Evolutionary conservation across 2,329 filamentous ascomycete species (phyloP), one percentile per base, ranked within the genome.

Genomic region (Trichoderma polysporum): DNA sequence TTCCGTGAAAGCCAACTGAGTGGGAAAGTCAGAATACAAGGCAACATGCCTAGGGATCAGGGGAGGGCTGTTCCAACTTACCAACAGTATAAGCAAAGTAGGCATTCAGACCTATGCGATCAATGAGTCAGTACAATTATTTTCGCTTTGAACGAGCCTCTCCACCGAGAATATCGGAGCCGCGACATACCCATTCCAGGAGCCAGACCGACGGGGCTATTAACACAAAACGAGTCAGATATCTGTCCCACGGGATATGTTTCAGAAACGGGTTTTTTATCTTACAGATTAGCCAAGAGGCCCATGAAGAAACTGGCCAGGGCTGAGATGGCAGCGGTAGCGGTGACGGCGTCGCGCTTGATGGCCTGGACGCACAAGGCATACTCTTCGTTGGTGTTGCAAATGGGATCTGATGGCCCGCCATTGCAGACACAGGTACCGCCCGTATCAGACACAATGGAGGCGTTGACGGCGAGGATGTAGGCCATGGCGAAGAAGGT

Each of bases 261-360:
- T 19, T 29, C 35, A 41, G 35, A 39, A 3, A 15, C 25, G 13
- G 35, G n/a, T n/a, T n/a, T 39, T 3, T n/a, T 45, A n/a, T 8
- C 66, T 71, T 73, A 84, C 83, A 94, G 82, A 71, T 96, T 96
- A 69, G 93, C 90, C 70, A 94, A 88, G 1, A 94, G 78, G 22
- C 93, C 93, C 90, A 96, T 93, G 78, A 84, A 89, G 78, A 96
- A 93, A n/a, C 88, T 90, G 3, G 90, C 87, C 54, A 97, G 79
- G 29, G 91, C 90, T 15, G 91, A 85, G 70, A 95, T 94, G 64
- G 92, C 92, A 52, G 93, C 92, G 4, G 93, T 96, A 12, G 90
- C 92, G 7, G 93, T 96, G 64, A 96, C 90, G 45, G 94, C 80
- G 75, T 97, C 93, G 35, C 91, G 88, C 77, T 91, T 90, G 75